Base-by-base conservation (phyloP, 306 rosid genomes). In the Cucurbita pepo region DNA sequence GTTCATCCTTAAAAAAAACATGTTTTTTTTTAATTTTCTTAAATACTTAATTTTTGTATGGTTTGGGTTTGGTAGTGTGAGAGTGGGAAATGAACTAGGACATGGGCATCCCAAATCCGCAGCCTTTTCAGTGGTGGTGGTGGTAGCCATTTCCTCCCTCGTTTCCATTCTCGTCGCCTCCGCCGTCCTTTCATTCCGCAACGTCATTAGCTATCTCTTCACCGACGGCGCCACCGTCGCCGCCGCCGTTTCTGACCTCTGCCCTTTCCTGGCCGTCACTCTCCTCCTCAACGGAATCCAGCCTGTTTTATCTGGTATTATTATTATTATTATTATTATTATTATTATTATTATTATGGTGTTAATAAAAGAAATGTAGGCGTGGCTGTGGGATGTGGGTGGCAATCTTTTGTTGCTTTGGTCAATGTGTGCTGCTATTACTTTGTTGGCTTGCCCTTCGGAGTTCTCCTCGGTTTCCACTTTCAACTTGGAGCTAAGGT, bases 311-410 rank as follows among this genome's bases (percentile, higher is more conserved):
- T 92, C 97, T 0, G 97, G 97, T 90, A 81, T 60, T 1, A 0
- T 2, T 34, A 7, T 53, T 6, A 4, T 9, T 1, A 16, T 53
- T 45, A 5, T 45, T 44, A 44, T 25, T 88, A 79, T 60, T 0
- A 0, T 2, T 34, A 2, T 53, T 6, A 1, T 9, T 1, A 16
- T 53, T 11, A 0, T 44, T 44, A 44, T 30, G 34, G 34, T 30
- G 34, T 30, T 30, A 30, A 30, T 30, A 30, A 30, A 30, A 30
- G 34, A 30, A 30, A 53, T 79, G 83, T 60, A 91, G 97, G 97
- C 6, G 96, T 92, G 73, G 97, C 97, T 73, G 92, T 92, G 77
- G 97, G 97, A 7, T 89, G 97, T 66, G 96, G 96, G 79, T 92
- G 97, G 96, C 97, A 92, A 80, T 30, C 88, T n/a, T 85, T 89